phyloP scores from a whole-genome alignment of 305 asterid species.

The Coffea humblotiana region DNA sequence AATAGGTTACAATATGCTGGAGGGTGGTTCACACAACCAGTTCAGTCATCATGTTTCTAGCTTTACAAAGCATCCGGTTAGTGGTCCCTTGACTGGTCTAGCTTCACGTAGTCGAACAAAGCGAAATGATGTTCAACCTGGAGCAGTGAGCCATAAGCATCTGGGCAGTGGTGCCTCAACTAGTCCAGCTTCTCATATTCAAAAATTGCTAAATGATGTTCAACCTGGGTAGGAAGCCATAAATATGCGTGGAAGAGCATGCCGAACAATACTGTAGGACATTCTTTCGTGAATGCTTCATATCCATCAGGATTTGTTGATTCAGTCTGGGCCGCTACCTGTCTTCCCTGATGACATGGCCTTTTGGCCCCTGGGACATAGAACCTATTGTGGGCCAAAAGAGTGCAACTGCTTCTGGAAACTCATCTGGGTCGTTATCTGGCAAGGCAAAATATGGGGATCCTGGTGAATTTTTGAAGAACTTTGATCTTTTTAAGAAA shows the following conservation, averaged over 20 bases:
- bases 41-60: background rate
- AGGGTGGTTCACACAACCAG: background rate
- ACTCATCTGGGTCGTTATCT: slow-evolving; percentile 22
- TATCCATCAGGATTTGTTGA: slow-evolving; percentile 30
- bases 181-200: background rate
- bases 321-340: background rate
- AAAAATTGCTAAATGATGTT: background rate
- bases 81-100: background rate
- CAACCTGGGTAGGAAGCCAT: background rate
- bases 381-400: slow-evolving; percentile 26
- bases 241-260: background rate
- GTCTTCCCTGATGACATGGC: slow-evolving; percentile 26
- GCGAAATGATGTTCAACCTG: background rate
- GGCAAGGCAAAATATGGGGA: slow-evolving; percentile 27
- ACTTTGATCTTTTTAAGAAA: slow-evolving; percentile 53
- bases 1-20: background rate
- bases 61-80: background rate
- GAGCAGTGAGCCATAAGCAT: background rate
- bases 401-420: slow-evolving; percentile 27
- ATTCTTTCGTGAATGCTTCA: background rate
- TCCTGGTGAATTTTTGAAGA: slow-evolving; percentile 47
- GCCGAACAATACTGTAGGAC: background rate
- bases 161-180: background rate
- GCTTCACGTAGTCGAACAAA: background rate
- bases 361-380: slow-evolving; percentile 20